Base-by-base conservation (phyloP, 2,329 filamentous ascomycete species). In the Colletotrichum lupini region DNA sequence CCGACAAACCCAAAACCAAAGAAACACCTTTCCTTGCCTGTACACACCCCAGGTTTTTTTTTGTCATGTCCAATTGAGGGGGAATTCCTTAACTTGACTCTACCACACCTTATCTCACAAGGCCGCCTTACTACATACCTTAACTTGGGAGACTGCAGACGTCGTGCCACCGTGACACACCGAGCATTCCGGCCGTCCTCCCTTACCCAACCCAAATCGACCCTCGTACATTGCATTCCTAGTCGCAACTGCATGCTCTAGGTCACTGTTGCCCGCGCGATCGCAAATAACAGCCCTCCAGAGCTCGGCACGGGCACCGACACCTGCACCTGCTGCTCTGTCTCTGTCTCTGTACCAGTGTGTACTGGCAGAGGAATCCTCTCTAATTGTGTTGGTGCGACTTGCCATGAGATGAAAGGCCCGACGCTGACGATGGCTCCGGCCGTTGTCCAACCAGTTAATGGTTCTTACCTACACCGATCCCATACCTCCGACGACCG, bases 401-500 rank as follows among this genome's bases (percentile, higher is more conserved):
- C 55, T 62, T 66, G 68, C 76, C 78, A 82, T 83, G 82, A 79
- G 75, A 82, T 82, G 82, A 80, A 79, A 65, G 79, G 78, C 67
- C 77, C 81, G 74, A 80, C 80, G 58, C 75, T 82, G 77, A 81
- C 80, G 78, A 84, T 84, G 83, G 80, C 83, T 74, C 78, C 82
- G 79, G 81, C 81, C 75, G 78, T 82, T 70, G 64, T 75, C 56
- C 78, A 81, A 75, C 71, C 72, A 63, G 57, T 68, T 24, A 72
- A 67, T 76, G 63, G 78, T 60, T 75, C 79, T 26, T 68, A 72
- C 65, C 80, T 82, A 74, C 69, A 79, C 73, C 79, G 80, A 75
- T 82, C 83, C 56, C 80, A 80, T 72, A 81, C 82, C n/a, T 81
- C 77, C 64, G 77, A 81, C 16, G 76, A 78, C 46, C 76, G 78